Percentiles rank a stretch among this genome's conserved stretches.
These are phyloP conservation scores for Colletotrichum echinochloae DNA, from an alignment of 2,329 filamentous ascomycete genomes.

Conservation along the genomic window DNA sequence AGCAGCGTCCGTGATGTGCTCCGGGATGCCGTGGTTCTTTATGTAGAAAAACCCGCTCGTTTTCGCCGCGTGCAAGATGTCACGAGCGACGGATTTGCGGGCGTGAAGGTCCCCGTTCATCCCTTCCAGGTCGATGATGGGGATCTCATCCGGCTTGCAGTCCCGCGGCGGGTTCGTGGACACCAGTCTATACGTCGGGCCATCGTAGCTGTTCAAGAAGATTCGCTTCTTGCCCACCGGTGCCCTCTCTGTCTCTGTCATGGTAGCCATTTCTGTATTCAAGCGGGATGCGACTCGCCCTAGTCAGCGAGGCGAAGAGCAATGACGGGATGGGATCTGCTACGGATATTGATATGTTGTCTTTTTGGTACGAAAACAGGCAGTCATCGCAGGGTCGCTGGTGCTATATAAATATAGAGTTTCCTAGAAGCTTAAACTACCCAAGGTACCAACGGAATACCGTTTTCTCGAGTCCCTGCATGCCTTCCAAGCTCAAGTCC, in stretches of 20 bases:
- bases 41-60: slow-evolving; percentile 62
- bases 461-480: slow-evolving; percentile 1
- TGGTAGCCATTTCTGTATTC: not conserved
- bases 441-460: not conserved
- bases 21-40: slow-evolving; percentile 56
- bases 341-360: not conserved
- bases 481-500: not conserved
- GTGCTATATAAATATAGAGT: not conserved
- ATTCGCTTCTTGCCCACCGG: slow-evolving; percentile 27
- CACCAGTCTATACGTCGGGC: slow-evolving; percentile 30
- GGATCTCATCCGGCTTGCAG: slow-evolving; percentile 57
- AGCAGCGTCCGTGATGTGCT: slow-evolving; percentile 46
- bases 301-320: not conserved
- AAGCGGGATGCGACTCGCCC: not conserved
- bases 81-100: slow-evolving; percentile 52
- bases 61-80: slow-evolving; percentile 54
- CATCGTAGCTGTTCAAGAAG: slow-evolving; percentile 29
- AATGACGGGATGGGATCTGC: not conserved
- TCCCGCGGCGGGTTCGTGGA: slow-evolving; percentile 50
- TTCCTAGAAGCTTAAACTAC: not conserved
- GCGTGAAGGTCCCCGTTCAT: slow-evolving; percentile 51
- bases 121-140: slow-evolving; percentile 56
- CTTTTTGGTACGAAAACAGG: not conserved
- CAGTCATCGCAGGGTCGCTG: not conserved
- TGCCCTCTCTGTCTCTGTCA: slow-evolving; percentile 5